Conservation (phyloP, 805 yeast species). For the Maudiozyma serrabonitensis region DNA sequence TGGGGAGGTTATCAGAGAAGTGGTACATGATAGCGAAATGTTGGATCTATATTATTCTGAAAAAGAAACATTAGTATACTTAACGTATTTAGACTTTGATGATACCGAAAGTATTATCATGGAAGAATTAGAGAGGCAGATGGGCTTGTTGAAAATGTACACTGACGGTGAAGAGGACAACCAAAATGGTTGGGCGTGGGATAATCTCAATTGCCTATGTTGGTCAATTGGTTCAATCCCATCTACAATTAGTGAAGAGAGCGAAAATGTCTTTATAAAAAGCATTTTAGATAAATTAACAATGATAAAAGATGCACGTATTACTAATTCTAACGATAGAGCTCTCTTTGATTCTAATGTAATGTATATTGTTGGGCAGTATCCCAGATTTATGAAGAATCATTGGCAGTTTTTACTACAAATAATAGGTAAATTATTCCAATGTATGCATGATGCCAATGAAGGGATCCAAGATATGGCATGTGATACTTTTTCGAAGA, state of each 20-base stretch:
- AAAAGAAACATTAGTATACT: slow-evolving; percentile 87
- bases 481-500: slow-evolving; percentile 93
- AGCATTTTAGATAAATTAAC: slow-evolving; percentile 81
- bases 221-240: slow-evolving; percentile 99
- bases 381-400: slow-evolving; percentile 90
- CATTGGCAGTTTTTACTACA: slow-evolving; percentile 95
- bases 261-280: slow-evolving; percentile 80
- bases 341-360: slow-evolving; percentile 97
- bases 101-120: slow-evolving; percentile 90
- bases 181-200: slow-evolving; percentile 84
- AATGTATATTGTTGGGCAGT: slow-evolving; percentile 98
- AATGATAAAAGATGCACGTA: slow-evolving; percentile 80
- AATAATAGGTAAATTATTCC: slow-evolving; percentile 86
- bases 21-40: slow-evolving; percentile 89
- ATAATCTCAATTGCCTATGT: slow-evolving; percentile 86
- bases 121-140: slow-evolving; percentile 76
- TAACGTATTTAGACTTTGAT: slow-evolving; percentile 87
- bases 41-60: slow-evolving; percentile 85
- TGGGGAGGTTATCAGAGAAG: slow-evolving; percentile 94
- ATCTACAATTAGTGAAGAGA: slow-evolving; percentile 95
- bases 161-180: background rate
- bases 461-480: slow-evolving; percentile 99
- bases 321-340: slow-evolving; percentile 82
- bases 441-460: slow-evolving; percentile 97
- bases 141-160: slow-evolving; percentile 18